A percentile compares a stretch with the other conserved stretches of the same genome.
These are phyloP conservation scores for Echium plantagineum DNA, from an alignment of 257 asterid genomes.

Conservation along the genomic window DNA sequence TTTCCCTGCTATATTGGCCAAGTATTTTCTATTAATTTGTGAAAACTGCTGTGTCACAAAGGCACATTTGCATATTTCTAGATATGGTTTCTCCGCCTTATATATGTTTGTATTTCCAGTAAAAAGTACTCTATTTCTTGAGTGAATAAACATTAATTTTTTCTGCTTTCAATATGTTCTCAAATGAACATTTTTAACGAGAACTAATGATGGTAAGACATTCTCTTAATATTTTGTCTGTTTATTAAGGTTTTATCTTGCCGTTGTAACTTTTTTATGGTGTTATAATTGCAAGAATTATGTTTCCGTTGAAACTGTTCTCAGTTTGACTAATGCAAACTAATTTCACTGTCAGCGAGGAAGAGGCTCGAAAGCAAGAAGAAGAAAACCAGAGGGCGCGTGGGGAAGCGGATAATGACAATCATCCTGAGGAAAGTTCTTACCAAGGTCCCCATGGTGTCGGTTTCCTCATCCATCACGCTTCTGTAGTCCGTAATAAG, in stretches of 20 bases:
- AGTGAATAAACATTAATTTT: neutral
- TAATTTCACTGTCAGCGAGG: neutral
- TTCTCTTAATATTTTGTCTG: too few relatives aligned
- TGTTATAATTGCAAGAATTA: neutral
- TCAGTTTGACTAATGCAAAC: neutral
- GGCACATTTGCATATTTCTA: neutral
- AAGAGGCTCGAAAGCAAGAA: neutral
- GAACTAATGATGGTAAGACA: neutral
- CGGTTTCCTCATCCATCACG: conserved; percentile 88
- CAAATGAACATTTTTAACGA: neutral
- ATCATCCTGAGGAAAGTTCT: neutral
- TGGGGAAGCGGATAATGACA: neutral
- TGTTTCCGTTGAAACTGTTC: neutral
- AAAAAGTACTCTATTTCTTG: neutral
- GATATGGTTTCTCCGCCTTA: neutral
- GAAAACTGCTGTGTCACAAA: neutral
- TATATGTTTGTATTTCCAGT: neutral
- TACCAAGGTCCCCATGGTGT: conserved; percentile 42
- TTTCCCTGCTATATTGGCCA: neutral
- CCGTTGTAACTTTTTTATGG: neutral
- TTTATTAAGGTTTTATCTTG: too few relatives aligned
- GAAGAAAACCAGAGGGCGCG: conserved; percentile 1
- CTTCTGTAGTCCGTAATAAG: conserved; percentile 73
- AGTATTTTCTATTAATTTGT: neutral
- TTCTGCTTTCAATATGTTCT: neutral